A percentile compares a stretch with the other conserved stretches of the same genome.
Evolutionary conservation across 768 basidiomycete genomes (phyloP).

Genomic region (Flagelloscypha sp.): DNA sequence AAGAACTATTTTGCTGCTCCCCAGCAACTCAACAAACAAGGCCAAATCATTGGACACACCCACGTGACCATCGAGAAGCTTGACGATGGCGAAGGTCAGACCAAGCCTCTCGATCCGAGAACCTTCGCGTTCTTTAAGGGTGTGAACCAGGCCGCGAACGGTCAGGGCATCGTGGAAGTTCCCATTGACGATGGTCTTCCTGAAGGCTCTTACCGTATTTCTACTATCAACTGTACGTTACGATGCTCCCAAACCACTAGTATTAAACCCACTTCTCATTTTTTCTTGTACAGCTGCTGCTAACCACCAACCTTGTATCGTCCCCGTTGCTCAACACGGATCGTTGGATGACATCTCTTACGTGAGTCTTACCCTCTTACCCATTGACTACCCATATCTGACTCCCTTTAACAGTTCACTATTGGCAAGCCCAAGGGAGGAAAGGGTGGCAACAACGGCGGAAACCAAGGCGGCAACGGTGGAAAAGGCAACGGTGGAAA

Average conservation of each 20-base stretch:
- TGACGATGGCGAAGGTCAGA: constrained; percentile 25
- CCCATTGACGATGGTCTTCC: constrained; percentile 30
- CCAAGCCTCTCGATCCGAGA: constrained; percentile 23
- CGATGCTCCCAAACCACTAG: too few relatives aligned
- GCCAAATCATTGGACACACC: constrained; percentile 30
- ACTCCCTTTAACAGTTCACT: too few relatives aligned
- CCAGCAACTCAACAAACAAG: constrained; percentile 23
- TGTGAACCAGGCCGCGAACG: constrained; percentile 29
- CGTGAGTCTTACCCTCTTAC: constrained; percentile 29
- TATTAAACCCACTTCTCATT: too few relatives aligned
- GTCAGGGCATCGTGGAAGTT: constrained; percentile 26
- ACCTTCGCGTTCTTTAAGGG: constrained; percentile 42
- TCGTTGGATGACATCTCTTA: constrained; percentile 40
- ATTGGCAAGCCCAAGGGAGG: too few relatives aligned
- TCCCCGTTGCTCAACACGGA: constrained; percentile 40
- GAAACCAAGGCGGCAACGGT: too few relatives aligned
- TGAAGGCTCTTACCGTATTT: constrained; percentile 40
- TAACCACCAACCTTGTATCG: constrained; percentile 3
- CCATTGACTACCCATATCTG: too few relatives aligned
- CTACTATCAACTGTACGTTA: constrained; percentile 37
- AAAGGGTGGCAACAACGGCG: too few relatives aligned
- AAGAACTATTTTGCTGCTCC: constrained; percentile 29
- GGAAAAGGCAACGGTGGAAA: too few relatives aligned
- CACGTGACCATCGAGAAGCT: constrained; percentile 35
- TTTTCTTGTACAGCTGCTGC: not conserved